Conservation (phyloP, 1,284 basidiomycete genomes). For the Microstroma glucosiphilum region DNA sequence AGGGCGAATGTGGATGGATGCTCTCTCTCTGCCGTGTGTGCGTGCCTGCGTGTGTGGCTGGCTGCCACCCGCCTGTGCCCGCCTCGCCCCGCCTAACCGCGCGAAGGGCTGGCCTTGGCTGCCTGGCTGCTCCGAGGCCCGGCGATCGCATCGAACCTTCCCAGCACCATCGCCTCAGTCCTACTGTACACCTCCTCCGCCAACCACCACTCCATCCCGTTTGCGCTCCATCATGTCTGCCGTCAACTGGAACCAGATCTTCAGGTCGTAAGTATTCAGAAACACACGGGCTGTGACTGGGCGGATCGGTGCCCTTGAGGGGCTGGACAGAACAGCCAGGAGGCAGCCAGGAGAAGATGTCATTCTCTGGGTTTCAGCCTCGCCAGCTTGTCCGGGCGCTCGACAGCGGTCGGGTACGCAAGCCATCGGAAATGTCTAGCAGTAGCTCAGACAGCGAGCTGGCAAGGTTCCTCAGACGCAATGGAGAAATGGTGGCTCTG, state of each 20-base stretch:
- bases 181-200: neutral
- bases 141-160: neutral
- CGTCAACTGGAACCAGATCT: constrained; percentile 17
- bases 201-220: neutral
- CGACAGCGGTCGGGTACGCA: too few species aligned
- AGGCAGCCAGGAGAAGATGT: too few species aligned
- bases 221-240: constrained; percentile 9
- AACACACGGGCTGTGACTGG: too few species aligned
- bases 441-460: too few species aligned
- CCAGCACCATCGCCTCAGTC: neutral
- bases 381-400: too few species aligned
- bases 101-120: neutral
- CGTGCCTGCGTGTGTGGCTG: neutral
- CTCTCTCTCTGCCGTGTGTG: neutral
- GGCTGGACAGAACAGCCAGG: too few species aligned
- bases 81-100: neutral
- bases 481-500: too few species aligned
- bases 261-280: constrained; percentile 11
- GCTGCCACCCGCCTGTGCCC: neutral
- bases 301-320: too few species aligned
- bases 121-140: neutral
- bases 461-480: too few species aligned
- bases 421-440: too few species aligned
- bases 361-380: too few species aligned
- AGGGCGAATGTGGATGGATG: neutral